Base-by-base conservation (phyloP, 2,329 filamentous ascomycete genomes). In the Fonsecaea monophora region DNA sequence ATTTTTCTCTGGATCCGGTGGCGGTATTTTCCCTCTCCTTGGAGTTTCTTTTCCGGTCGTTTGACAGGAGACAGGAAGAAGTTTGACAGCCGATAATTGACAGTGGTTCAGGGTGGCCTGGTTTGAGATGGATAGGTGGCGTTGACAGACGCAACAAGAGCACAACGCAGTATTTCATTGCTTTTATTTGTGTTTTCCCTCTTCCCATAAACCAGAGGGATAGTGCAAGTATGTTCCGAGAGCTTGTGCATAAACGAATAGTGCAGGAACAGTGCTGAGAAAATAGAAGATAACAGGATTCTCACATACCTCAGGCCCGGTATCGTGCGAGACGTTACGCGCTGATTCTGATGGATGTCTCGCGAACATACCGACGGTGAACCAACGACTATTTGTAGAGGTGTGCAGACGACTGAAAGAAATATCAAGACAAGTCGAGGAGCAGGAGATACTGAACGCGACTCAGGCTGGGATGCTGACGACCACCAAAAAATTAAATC, bases 231-330 rank as follows among this genome's bases (percentile, higher is more conserved):
- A n/a, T 42, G 40, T 42, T 5, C 18, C 18, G 40, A 18, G 40
- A n/a, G 40, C 15, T 42, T 4, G 40, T 42, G 40, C 40, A 42
- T 42, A 5, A 25, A 4, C 13, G 45, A 8, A 25, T 38, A 37
- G 34, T 34, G 38, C 13, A 38, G 50, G 18, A 40, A 53, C 12
- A 37, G 25, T 42, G n/a, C 32, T 50, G 62, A 21, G 53, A 32
- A 32, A 58, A 53, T 32, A 21, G 18, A 48, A 38, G 6, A 34
- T 45, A 53, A 58, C 57, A 45, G 34, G 3, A 50, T 53, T 21
- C 13, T 25, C 48, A 67, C 69, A 56, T 68, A 70, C 68, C 64
- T 70, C 68, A 13, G 64, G 40, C 34, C 45, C 35, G 13, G 61
- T 37, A 9, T 69, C 65, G 38, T 53, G 59, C 21, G 63, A 58